Evolutionary conservation across 768 basidiomycete genomes (phyloP).

Genomic region (Kwoniella europaea): DNA sequence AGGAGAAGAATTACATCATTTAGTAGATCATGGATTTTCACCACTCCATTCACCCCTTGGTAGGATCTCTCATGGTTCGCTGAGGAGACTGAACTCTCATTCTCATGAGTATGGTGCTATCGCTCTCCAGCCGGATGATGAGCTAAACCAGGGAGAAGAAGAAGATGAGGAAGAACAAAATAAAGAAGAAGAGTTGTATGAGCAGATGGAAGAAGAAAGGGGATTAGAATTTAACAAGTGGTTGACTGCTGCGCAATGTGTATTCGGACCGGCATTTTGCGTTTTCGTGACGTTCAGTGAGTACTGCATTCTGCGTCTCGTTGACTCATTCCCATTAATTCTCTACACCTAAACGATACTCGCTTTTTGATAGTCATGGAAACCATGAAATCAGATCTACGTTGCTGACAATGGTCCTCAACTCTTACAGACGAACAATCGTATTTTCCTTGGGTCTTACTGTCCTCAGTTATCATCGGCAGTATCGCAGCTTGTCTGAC

Average conservation of each 20-base stretch:
- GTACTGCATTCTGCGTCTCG: conserved; percentile 48
- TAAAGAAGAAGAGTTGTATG: conserved; percentile 34
- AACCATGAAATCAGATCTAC: not conserved
- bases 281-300: conserved; percentile 76
- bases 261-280: conserved; percentile 79
- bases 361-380: no score
- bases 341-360: no score
- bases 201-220: conserved; percentile 41
- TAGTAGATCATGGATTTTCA: conserved; percentile 47
- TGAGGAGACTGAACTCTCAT: conserved; percentile 21
- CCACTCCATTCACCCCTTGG: conserved; percentile 43
- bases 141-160: not conserved
- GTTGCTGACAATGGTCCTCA: conserved; percentile 3
- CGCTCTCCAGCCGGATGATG: conserved; percentile 2
- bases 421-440: conserved; percentile 12
- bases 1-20: conserved; percentile 52
- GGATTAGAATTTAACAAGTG: conserved; percentile 63
- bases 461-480: conserved; percentile 67
- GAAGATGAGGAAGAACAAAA: not conserved
- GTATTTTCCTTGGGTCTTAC: conserved; percentile 36
- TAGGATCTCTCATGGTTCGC: conserved; percentile 34
- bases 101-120: conserved; percentile 15
- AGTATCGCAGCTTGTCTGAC: conserved; percentile 65
- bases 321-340: not conserved
- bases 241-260: conserved; percentile 82